A percentile compares a stretch with the other conserved stretches of the same genome.
phyloP scores from a whole-genome alignment of 371 early-diverging fungal genomes.

The Dinochytrium kinnereticum region DNA sequence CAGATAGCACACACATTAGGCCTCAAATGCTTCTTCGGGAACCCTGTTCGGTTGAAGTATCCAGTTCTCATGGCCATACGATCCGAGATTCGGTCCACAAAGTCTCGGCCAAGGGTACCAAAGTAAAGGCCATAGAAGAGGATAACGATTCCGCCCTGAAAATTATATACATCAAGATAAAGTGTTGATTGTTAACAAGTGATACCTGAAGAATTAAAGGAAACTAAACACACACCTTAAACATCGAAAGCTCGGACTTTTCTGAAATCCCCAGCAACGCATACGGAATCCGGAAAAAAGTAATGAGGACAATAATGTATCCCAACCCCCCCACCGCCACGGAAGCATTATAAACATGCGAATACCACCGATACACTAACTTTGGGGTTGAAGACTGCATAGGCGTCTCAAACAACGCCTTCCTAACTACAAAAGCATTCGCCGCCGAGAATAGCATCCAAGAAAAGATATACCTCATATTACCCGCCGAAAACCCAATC shows the following conservation, averaged over 20 bases:
- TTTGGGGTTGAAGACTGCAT: conserved; percentile 58
- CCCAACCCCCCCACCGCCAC: conserved; percentile 56
- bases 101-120: conserved; percentile 76
- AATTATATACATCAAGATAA: conserved; percentile 26
- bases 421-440: conserved; percentile 54
- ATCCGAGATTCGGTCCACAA: conserved; percentile 83
- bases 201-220: conserved; percentile 8
- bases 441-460: conserved; percentile 56
- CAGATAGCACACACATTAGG: conserved; percentile 84
- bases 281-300: conserved; percentile 58
- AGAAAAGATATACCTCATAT: conserved; percentile 53
- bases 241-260: conserved; percentile 42
- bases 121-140: conserved; percentile 71
- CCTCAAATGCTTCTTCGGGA: conserved; percentile 63
- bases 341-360: conserved; percentile 56
- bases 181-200: conserved; percentile 8
- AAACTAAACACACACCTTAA: conserved; percentile 37
- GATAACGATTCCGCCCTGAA: conserved; percentile 50
- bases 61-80: conserved; percentile 84
- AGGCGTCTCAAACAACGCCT: conserved; percentile 56
- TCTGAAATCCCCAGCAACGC: conserved; percentile 38
- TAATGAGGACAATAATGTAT: conserved; percentile 49
- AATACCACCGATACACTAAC: conserved; percentile 64
- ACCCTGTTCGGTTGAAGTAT: conserved; percentile 50
- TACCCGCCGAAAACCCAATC: conserved; percentile 60